Conservation (phyloP, 2,329 filamentous ascomycete species). For the Aspergillaceae sp. region DNA sequence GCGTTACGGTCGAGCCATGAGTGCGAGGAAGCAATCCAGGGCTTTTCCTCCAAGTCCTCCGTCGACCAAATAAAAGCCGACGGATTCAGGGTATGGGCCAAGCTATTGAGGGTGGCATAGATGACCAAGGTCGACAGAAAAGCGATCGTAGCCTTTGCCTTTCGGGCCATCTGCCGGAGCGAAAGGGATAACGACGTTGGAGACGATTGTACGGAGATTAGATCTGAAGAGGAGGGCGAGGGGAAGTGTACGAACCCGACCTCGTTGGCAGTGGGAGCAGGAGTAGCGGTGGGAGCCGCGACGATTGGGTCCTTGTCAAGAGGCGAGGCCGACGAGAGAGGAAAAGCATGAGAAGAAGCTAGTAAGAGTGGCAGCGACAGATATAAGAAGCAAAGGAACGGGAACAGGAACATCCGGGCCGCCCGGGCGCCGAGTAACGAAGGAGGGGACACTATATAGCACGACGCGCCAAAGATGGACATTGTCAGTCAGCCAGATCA, state of each 20-base stretch:
- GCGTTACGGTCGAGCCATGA: conserved; percentile 67
- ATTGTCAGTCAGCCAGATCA: no score
- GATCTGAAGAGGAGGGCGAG: neutral
- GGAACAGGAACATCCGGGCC: conserved; percentile 6
- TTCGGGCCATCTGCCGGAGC: conserved; percentile 34
- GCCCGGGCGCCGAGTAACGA: conserved; percentile 7
- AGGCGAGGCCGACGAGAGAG: neutral
- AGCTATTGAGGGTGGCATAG: conserved; percentile 36
- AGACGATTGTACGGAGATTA: neutral
- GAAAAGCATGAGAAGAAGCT: conserved; percentile 1
- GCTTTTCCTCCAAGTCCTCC: conserved; percentile 53
- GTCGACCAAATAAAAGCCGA: conserved; percentile 52
- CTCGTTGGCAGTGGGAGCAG: neutral
- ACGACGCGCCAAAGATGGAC: neutral
- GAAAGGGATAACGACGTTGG: conserved; percentile 2
- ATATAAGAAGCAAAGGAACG: neutral
- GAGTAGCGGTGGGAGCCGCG: neutral
- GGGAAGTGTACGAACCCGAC: neutral
- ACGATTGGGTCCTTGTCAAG: conserved; percentile 2
- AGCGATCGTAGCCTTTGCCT: conserved; percentile 32
- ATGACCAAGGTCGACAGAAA: conserved; percentile 34
- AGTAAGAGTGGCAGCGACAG: conserved; percentile 4
- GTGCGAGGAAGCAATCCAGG: conserved; percentile 63
- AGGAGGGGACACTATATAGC: conserved; percentile 15
- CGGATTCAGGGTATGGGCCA: conserved; percentile 54